These are phyloP conservation scores for Jamesozyma jinghongensis DNA, from an alignment of 805 yeast species.

Conservation along the genomic window DNA sequence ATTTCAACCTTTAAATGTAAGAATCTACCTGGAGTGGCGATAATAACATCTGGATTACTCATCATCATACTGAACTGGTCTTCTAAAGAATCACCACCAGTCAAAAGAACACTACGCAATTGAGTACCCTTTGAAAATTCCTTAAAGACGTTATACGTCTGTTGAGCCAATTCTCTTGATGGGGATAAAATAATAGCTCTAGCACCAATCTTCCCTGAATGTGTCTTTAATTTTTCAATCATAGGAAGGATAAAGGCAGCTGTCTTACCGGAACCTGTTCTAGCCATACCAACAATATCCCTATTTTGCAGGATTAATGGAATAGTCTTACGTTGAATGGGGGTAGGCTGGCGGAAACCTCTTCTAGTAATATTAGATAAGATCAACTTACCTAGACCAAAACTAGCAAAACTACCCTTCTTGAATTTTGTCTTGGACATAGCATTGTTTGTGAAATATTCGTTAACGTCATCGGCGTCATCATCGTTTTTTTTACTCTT, in stretches of 20 bases:
- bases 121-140: constrained; percentile 83
- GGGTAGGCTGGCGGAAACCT: constrained; percentile 94
- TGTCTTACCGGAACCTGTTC: constrained; percentile 98
- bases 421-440: constrained; percentile 32
- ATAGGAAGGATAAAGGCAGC: constrained; percentile 93
- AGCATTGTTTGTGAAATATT: constrained; percentile 33
- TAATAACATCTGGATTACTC: constrained; percentile 86
- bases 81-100: constrained; percentile 98
- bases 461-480: constrained; percentile 40
- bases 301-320: constrained; percentile 79
- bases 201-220: constrained; percentile 79
- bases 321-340: constrained; percentile 92
- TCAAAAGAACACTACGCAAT: constrained; percentile 66
- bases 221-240: constrained; percentile 74
- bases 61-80: constrained; percentile 92
- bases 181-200: constrained; percentile 89
- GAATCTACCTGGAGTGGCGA: constrained; percentile 97
- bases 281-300: constrained; percentile 98
- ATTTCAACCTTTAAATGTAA: constrained; percentile 92
- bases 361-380: constrained; percentile 64
- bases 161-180: constrained; percentile 91
- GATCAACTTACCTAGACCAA: constrained; percentile 72
- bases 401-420: constrained; percentile 78
- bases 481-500: constrained; percentile 23
- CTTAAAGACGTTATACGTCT: constrained; percentile 79